Evolutionary conservation across 176 grass and related monocot genomes (phyloP), one percentile per base, ranked within the genome.

Genomic region (Cymbopogon citratus): DNA sequence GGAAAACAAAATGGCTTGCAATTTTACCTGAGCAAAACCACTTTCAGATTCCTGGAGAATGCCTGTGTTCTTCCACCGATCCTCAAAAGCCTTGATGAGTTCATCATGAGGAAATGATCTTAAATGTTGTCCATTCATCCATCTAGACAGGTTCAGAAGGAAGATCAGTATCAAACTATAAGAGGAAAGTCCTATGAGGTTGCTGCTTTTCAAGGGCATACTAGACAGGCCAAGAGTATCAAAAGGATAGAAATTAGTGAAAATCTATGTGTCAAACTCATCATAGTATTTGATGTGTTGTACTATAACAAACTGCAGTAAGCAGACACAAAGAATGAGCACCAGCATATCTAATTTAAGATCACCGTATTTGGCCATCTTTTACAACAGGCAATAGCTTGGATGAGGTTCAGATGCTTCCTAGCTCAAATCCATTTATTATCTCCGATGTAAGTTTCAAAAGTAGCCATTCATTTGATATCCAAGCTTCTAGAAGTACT

Each of bases 91-190:
- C 76, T 89, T 84, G 69, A 88, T 86, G 63, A 99, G 86, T 68
- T 88, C 81, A 69, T 99, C 90, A 44, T 78, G 80, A 11, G 96
- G 85, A 86, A 93, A 81, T 83, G 91, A 73, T 80, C 91, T 91
- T 82, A 99, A 81, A 88, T 99, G 92, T 40, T 91, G 88, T 24
- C 96, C 92, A 72, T 99, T 99, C 92, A 99, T 95, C 96, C 96
- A 99, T 75, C 96, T 95, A 88, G 49, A 71, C 2, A 74, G 84
- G 77, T 41, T 77, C 9, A 81, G 5, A 84, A 88, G 19, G 2
- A 81, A 88, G 26, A 26, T 64, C 29, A 79, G 39, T 72, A 63
- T 26, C 12, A 49, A 67, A 78, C 51, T 78, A 62, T 1, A 63
- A 27, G 9, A 2, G n/a, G n/a, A 0, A 79, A 82, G n/a, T 45